Base-by-base conservation (phyloP, 768 basidiomycete species). In the Crepidotus variabilis region DNA sequence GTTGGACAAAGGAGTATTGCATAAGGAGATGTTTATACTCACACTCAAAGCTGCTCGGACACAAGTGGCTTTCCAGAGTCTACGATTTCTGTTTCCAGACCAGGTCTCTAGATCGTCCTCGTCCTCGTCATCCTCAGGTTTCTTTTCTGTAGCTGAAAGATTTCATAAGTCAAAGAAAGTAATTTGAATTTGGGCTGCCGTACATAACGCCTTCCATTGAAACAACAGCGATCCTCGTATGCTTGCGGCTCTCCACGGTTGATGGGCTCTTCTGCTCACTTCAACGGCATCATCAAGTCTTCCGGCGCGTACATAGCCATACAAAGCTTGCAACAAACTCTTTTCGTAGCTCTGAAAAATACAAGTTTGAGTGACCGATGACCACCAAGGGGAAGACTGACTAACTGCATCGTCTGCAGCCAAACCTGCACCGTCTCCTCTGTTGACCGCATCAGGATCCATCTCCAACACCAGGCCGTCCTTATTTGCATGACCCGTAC, bases 181-280 rank as follows among this genome's bases (percentile, higher is more conserved):
- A 36, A 8, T 14, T 34, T 21, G 11, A 16, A n/a, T 35, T 22
- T 6, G 2, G 9, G 46, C 49, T 28, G 10, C 72, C 82, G 49
- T 61, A 90, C 90, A 82, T 2, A 94, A 78, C 0, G 82, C 80
- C 47, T 77, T 76, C 88, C 92, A 94, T 32, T 79, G 77, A 65
- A 92, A 95, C 18, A 93, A 68, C 24, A 85, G 69, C 1, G 91
- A 88, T 1, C 96, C 96, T 6, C 90, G 85, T 45, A 98, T 83
- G 54, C 86, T 90, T 1, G 94, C 93, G 2, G 93, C 92, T 21
- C 94, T 80, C 96, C 95, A 98, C 0, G 92, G 89, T 60, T 95
- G 91, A 59, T 93, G 87, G 0, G 89, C 88, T 62, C 83, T 84
- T 60, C 86, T 75, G 66, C 92, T 94, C 16, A 93, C 71, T 33